Conservation (phyloP, 2,329 filamentous ascomycete genomes). For the Calonectria fujianensis region DNA sequence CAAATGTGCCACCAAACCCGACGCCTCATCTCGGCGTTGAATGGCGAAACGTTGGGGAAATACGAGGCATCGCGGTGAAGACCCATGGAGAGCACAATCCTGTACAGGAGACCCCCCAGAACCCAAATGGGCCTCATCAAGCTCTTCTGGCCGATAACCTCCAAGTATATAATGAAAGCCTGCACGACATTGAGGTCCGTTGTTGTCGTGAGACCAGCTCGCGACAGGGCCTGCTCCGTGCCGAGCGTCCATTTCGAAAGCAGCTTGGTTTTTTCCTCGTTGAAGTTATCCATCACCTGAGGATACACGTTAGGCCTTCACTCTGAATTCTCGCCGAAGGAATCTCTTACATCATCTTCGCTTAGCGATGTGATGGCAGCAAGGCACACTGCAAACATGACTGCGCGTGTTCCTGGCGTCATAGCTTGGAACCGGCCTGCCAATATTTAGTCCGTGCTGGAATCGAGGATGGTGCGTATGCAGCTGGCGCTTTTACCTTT, state of each 20-base stretch:
- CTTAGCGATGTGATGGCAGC: conserved; percentile 14
- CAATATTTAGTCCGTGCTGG: background rate
- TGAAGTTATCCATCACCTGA: conserved; percentile 23
- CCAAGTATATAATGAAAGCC: conserved; percentile 7
- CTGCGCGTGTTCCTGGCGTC: conserved; percentile 5
- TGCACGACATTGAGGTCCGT: conserved; percentile 1
- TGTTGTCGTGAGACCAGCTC: conserved; percentile 10
- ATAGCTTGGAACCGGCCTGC: conserved; percentile 9
- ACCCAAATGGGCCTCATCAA: conserved; percentile 12
- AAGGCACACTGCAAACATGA: conserved; percentile 10
- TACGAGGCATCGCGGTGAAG: conserved; percentile 11
- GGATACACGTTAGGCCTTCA: background rate
- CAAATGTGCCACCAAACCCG: conserved; percentile 27
- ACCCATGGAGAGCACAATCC: conserved; percentile 21
- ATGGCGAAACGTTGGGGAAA: conserved; percentile 3
- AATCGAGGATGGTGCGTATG: background rate
- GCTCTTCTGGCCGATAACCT: background rate
- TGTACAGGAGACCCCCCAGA: conserved; percentile 2
- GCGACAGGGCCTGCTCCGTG: conserved; percentile 8
- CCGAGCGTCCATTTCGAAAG: conserved; percentile 11
- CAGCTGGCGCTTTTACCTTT: background rate
- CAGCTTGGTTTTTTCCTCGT: background rate
- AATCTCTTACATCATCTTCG: conserved; percentile 4
- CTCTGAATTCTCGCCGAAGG: background rate
- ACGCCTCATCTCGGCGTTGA: conserved; percentile 23